phyloP scores from a whole-genome alignment of 257 asterid genomes.

The Solanum clarkiae region DNA sequence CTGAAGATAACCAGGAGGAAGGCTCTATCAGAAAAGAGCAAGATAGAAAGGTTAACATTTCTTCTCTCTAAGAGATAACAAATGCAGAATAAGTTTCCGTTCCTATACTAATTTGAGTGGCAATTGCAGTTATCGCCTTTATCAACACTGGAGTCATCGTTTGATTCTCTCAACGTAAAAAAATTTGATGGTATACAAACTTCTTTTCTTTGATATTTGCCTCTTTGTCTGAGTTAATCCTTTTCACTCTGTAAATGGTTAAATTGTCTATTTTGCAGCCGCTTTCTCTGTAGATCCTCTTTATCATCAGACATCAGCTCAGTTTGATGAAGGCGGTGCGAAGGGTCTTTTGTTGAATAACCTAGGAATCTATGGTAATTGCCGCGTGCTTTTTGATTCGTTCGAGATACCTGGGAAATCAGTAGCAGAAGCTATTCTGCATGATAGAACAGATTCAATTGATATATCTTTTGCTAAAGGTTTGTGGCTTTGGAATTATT shows the following conservation, averaged over 20 bases:
- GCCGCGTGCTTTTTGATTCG: conserved; percentile 91
- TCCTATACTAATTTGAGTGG: conserved; percentile 8
- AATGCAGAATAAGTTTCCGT: not conserved
- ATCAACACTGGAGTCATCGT: conserved; percentile 85
- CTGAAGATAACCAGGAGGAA: conserved; percentile 31
- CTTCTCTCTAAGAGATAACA: not conserved
- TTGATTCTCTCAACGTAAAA: conserved; percentile 68
- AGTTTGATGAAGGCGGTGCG: conserved; percentile 98
- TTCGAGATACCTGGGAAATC: conserved; percentile 81
- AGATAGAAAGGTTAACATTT: conserved; percentile 53
- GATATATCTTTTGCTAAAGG: conserved; percentile 84
- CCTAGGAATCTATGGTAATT: conserved; percentile 80
- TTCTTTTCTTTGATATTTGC: not conserved
- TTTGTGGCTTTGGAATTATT: conserved; percentile 13
- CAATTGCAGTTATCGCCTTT: conserved; percentile 77
- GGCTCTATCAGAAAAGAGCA: conserved; percentile 39
- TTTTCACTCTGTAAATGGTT: not conserved
- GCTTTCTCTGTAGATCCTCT: conserved; percentile 98
- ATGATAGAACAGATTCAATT: conserved; percentile 31
- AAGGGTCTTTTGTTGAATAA: conserved; percentile 90
- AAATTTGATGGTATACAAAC: conserved; percentile 73
- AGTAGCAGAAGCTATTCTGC: conserved; percentile 17
- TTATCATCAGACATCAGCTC: conserved; percentile 95
- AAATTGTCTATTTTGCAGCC: conserved; percentile 18
- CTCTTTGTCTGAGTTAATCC: not conserved